Conservation (phyloP, 148 eudicot species). For the Vaccinium corymbosum region DNA sequence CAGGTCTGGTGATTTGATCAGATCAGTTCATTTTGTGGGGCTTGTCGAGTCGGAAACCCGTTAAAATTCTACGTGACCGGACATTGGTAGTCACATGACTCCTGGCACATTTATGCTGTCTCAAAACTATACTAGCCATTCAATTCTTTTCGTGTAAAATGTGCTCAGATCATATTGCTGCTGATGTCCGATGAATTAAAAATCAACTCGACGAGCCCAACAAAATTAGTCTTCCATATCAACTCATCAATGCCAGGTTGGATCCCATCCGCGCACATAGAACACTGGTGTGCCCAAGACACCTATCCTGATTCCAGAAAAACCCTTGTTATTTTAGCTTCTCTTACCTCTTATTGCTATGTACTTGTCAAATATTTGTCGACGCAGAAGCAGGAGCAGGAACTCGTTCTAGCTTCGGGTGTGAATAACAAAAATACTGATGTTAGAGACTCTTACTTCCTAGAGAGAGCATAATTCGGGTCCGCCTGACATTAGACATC, state of each 20-base stretch:
- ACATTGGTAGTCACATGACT: not conserved
- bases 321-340: not conserved
- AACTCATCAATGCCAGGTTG: not conserved
- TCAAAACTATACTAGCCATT: not conserved
- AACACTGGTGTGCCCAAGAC: not conserved
- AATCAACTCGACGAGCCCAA: not conserved
- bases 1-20: not conserved
- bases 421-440: not conserved
- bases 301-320: not conserved
- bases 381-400: not conserved
- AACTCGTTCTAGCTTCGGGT: not conserved
- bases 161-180: not conserved
- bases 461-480: not conserved
- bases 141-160: not conserved
- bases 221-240: not conserved
- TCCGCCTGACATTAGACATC: not conserved
- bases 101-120: not conserved
- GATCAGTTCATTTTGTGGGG: conserved; percentile 8
- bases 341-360: conserved; percentile 3
- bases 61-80: not conserved
- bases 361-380: not conserved
- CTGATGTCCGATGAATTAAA: not conserved
- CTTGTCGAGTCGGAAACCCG: not conserved
- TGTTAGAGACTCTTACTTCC: not conserved
- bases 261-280: not conserved